Evolutionary conservation across 2,329 filamentous ascomycete species (phyloP), one percentile per base, ranked within the genome.

Genomic region (Teratosphaeria viscida): DNA sequence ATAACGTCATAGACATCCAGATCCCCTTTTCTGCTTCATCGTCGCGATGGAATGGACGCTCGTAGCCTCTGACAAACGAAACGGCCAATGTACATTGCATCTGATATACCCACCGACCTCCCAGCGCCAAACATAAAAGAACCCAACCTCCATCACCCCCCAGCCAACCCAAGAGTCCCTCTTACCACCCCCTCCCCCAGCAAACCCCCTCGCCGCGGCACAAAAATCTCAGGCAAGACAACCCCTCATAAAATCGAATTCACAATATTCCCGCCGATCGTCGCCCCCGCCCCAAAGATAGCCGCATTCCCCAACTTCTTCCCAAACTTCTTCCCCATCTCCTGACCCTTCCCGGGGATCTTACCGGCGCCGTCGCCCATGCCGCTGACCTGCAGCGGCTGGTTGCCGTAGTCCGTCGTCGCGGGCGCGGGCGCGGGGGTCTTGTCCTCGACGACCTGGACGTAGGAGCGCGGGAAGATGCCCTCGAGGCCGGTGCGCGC

Each of bases 381-480:
- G 58, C 79, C 80, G 57, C 68, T 89, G 81, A 94, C 82, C 53
- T 89, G 88, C 75, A 94, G 83, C 60, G 91, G 90, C 75, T 88
- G 85, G 66, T 87, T 73, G 8, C 69, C 69, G 54, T 71, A 71
- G 82, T 85, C 64, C 65, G 54, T 68, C 68, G 82, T 84, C 73
- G 82, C 84, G 70, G 78, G 79, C 71, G 82, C 8, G 70, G 78
- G 79, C 71, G 82, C 8, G 70, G 74, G 67, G 71, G 73, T 66
- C 73, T 87, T 85, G 65, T 87, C 81, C 67, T 92, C 85, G 57
- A 88, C 76, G 57, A 89, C 79, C 63, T 79, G 81, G 56, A 95
- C 92, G 72, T 97, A 97, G 73, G 83, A 90, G 67, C 87, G 84
- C n/a, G 92, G 92, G 81, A 97, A 97, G 73, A 97, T 96, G 68